Evolutionary conservation across 495 filamentous ascomycete genomes (phyloP).

Genomic region (Penicillium mononematosum): DNA sequence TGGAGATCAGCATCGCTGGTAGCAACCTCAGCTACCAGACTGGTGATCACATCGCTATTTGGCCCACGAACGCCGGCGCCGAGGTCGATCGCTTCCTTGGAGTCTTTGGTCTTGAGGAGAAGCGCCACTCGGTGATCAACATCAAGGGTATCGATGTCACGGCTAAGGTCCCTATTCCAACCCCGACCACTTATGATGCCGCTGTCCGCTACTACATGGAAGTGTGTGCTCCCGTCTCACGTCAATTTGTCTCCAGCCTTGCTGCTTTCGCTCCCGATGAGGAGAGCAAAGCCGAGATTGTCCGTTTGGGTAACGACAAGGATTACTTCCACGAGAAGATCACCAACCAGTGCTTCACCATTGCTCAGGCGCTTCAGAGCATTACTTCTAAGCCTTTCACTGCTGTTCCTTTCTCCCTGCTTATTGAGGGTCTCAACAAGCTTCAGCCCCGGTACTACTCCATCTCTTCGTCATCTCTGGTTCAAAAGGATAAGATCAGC

Average conservation of each 20-base stretch:
- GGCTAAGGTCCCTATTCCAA: slow-evolving; percentile 95
- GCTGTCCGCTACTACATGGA: slow-evolving; percentile 96
- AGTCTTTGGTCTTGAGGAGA: slow-evolving; percentile 70
- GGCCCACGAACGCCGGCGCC: slow-evolving; percentile 92
- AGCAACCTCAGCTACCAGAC: slow-evolving; percentile 87
- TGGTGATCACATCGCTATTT: slow-evolving; percentile 94
- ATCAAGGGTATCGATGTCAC: slow-evolving; percentile 94
- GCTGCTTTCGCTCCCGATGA: slow-evolving; percentile 90
- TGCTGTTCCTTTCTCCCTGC: slow-evolving; percentile 85
- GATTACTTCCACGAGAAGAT: slow-evolving; percentile 94
- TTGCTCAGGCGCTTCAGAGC: slow-evolving; percentile 80
- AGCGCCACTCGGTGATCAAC: slow-evolving; percentile 79
- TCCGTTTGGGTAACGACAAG: slow-evolving; percentile 86
- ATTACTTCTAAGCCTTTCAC: slow-evolving; percentile 74
- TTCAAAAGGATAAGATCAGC: slow-evolving; percentile 90
- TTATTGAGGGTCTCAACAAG: slow-evolving; percentile 92
- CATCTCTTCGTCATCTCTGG: slow-evolving; percentile 93
- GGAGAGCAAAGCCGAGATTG: slow-evolving; percentile 76
- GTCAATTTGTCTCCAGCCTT: slow-evolving; percentile 86
- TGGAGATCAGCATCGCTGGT: slow-evolving; percentile 89
- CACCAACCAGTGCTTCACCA: slow-evolving; percentile 78
- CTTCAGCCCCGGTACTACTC: slow-evolving; percentile 98
- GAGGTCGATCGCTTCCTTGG: slow-evolving; percentile 90
- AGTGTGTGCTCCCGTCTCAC: slow-evolving; percentile 91
- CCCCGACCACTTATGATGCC: slow-evolving; percentile 94